Evolutionary conservation across 2,329 filamentous ascomycete species (phyloP), one percentile per base, ranked within the genome.

Genomic region (Domatiomyces globalis): DNA sequence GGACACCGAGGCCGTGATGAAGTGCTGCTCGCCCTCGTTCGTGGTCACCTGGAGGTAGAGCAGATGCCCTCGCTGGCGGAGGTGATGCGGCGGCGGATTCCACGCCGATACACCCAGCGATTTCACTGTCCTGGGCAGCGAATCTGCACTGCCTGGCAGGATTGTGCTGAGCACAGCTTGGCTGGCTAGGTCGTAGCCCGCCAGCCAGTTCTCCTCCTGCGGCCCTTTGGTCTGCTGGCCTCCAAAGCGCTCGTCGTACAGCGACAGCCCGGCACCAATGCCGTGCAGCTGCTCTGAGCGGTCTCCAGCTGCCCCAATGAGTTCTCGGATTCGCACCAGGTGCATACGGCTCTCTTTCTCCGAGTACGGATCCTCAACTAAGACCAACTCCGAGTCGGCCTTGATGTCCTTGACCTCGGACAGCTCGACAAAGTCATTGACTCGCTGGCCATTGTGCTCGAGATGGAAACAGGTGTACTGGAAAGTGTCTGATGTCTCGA

Each of bases 401-500:
- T 80, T 79, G 51, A 98, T 78, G 51, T 80, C 87, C 46, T 84
- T 77, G 51, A 98, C 85, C 65, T 98, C 90, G 50, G 87, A 88
- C 56, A 98, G 78, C 66, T 94, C 84, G 54, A 94, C 79, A 63
- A 92, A 96, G 69, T 98, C 92, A 68, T 96, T 96, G 76, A 98
- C 84, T 58, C 85, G 84, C 69, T 85, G 75, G 60, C 87, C 87
- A 54, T 86, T 83, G 71, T 89, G 83, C 71, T 96, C 89, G 62
- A 98, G 81, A 71, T 98, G 92, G 74, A 98, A 98, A 75, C 92
- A 98, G 49, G 92, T 94, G 73, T 95, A 95, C 69, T 94, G 88
- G 72, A 95, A 92, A 49, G 90, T 94, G 54, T 84, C 78, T 4
- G 92, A 92, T 48, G 88, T 78, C 70, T 98, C 92, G 71, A 95